Conservation (phyloP, 2,329 filamentous ascomycete species). For the Emergomyces orientalis region DNA sequence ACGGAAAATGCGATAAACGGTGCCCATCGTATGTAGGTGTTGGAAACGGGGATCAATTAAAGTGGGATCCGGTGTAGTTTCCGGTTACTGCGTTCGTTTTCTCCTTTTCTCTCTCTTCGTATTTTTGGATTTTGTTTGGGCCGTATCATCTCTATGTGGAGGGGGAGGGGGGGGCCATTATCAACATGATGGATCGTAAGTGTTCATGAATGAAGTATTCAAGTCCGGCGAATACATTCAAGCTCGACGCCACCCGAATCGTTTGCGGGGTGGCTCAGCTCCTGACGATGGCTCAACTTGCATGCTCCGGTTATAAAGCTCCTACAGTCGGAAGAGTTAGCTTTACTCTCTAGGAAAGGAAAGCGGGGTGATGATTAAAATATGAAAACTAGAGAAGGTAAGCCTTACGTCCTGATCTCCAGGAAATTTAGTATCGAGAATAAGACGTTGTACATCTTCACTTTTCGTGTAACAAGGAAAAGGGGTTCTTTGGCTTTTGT, state of each 20-base stretch:
- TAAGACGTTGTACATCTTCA: constrained; percentile 61
- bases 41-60: not conserved
- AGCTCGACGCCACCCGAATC: constrained; percentile 36
- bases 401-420: constrained; percentile 76
- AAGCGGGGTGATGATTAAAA: constrained; percentile 8
- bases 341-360: not conserved
- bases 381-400: not conserved
- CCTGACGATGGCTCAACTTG: constrained; percentile 42
- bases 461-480: constrained; percentile 54
- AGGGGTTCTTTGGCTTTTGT: constrained; percentile 78
- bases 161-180: not conserved
- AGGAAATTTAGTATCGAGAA: constrained; percentile 71
- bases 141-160: not conserved
- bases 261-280: constrained; percentile 31
- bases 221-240: constrained; percentile 14
- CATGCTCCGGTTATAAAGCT: constrained; percentile 50
- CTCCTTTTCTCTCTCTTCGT: not conserved
- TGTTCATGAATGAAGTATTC: not conserved
- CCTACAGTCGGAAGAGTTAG: constrained; percentile 31
- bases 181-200: constrained; percentile 1
- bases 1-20: not conserved
- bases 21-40: not conserved
- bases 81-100: not conserved
- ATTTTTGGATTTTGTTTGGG: not conserved
- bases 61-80: not conserved